Percentiles rank a stretch among this genome's conserved stretches.
Evolutionary conservation across 306 rosid genomes (phyloP).

Genomic region (Pyrus pyrifolia): DNA sequence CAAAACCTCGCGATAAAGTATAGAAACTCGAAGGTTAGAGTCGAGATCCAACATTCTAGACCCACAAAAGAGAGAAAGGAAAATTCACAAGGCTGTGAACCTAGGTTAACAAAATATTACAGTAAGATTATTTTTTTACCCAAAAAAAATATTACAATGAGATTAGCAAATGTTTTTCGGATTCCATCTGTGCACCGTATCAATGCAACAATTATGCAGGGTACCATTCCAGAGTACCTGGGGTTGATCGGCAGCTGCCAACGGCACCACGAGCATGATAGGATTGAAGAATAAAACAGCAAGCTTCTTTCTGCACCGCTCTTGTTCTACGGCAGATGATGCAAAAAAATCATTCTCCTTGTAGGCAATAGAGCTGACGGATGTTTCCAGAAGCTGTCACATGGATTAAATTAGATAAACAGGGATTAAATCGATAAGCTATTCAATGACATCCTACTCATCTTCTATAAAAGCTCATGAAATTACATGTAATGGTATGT

Average conservation of each 20-base stretch:
- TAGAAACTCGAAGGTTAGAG: constrained; percentile 17
- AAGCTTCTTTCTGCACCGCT: constrained; percentile 41
- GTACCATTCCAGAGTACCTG: constrained; percentile 30
- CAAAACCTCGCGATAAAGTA: neutral
- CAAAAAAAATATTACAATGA: constrained; percentile 56
- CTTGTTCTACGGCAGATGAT: constrained; percentile 13
- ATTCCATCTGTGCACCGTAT: constrained; percentile 46
- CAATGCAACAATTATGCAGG: constrained; percentile 31
- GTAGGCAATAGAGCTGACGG: constrained; percentile 96
- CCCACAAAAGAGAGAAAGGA: constrained; percentile 17
- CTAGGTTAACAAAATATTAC: constrained; percentile 62
- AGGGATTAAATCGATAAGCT: neutral
- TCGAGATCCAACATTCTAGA: constrained; percentile 21
- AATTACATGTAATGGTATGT: neutral
- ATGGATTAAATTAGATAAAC: neutral
- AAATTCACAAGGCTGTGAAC: constrained; percentile 46
- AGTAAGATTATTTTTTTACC: constrained; percentile 27
- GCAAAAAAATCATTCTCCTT: constrained; percentile 67
- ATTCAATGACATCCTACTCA: neutral
- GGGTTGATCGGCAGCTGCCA: constrained; percentile 33
- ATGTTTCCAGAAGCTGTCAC: constrained; percentile 91
- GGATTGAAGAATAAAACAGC: constrained; percentile 34
- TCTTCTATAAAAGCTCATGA: neutral
- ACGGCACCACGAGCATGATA: constrained; percentile 32
- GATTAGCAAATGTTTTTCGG: constrained; percentile 49